A percentile compares a stretch with the other conserved stretches of the same genome.
These are phyloP conservation scores for Phylloporus arenicola DNA, from an alignment of 768 basidiomycete species.

Conservation along the genomic window DNA sequence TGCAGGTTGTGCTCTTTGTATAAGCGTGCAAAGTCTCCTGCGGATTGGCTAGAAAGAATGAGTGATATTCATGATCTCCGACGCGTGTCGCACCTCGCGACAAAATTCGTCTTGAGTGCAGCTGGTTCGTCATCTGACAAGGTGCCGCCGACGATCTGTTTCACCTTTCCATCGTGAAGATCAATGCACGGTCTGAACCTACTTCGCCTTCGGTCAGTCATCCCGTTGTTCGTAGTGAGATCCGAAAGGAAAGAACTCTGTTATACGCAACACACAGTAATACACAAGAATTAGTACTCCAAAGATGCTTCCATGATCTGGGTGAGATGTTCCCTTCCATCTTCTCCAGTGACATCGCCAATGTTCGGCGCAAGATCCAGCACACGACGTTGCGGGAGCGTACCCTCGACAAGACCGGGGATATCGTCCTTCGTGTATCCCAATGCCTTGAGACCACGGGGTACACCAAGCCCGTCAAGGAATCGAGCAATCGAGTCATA, in stretches of 20 bases:
- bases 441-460: slow-evolving; percentile 78
- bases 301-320: slow-evolving; percentile 75
- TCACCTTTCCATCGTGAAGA: slow-evolving; percentile 91
- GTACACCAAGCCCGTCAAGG: slow-evolving; percentile 78
- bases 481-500: slow-evolving; percentile 87
- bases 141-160: slow-evolving; percentile 97
- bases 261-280: slow-evolving; percentile 7
- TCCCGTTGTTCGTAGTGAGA: slow-evolving; percentile 5
- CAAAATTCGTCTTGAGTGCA: slow-evolving; percentile 79
- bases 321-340: slow-evolving; percentile 78
- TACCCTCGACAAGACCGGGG: slow-evolving; percentile 77
- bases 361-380: slow-evolving; percentile 90
- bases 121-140: slow-evolving; percentile 63
- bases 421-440: slow-evolving; percentile 69
- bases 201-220: slow-evolving; percentile 31
- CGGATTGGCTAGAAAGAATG: slow-evolving; percentile 52
- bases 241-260: neutral
- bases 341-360: slow-evolving; percentile 74
- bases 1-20: slow-evolving; percentile 64
- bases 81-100: slow-evolving; percentile 53
- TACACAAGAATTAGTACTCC: slow-evolving; percentile 49
- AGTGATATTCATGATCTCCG: neutral
- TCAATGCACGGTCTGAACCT: slow-evolving; percentile 94
- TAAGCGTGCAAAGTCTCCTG: slow-evolving; percentile 73
- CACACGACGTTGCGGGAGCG: slow-evolving; percentile 87